Evolutionary conservation across 495 filamentous ascomycete genomes (phyloP).

Genomic region (Penicillium waksmanii): DNA sequence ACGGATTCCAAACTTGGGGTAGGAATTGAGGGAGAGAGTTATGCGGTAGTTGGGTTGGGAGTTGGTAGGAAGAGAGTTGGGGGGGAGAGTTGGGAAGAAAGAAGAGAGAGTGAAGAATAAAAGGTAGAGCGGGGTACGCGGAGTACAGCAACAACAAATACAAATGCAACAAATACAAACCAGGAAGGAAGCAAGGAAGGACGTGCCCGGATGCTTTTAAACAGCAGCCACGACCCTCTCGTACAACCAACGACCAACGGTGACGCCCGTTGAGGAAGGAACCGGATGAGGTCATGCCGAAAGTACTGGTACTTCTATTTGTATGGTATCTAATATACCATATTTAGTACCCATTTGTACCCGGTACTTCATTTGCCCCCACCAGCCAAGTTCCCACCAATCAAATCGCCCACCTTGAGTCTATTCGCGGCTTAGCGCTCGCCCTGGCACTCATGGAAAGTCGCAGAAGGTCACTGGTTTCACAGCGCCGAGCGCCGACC

Average conservation of each 20-base stretch:
- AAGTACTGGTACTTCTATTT: slow-evolving; percentile 2
- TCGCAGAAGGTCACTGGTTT: slow-evolving; percentile 17
- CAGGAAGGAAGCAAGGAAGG: not conserved
- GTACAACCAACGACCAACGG: not conserved
- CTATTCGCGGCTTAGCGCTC: slow-evolving; percentile 10
- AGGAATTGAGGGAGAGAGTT: not conserved
- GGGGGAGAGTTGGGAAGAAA: not conserved
- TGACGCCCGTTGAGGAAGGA: slow-evolving; percentile 6
- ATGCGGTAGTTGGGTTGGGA: not conserved
- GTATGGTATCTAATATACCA: not conserved
- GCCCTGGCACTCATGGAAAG: slow-evolving; percentile 9
- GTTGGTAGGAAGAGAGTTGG: not conserved
- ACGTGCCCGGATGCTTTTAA: slow-evolving; percentile 16
- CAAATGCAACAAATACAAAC: not conserved
- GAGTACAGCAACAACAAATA: not conserved
- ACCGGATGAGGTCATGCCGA: slow-evolving; percentile 20
- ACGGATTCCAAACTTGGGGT: not conserved
- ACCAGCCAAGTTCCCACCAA: slow-evolving; percentile 5
- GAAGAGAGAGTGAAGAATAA: not conserved
- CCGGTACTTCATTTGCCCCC: not conserved
- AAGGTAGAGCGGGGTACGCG: slow-evolving; percentile 6
- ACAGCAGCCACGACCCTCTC: slow-evolving; percentile 11
- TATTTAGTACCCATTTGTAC: slow-evolving; percentile 13
- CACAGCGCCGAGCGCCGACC: not conserved
- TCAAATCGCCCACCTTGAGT: slow-evolving; percentile 2